Conservation (phyloP, 73 alveolate genomes). For the Paramecium sexaurelia region DNA sequence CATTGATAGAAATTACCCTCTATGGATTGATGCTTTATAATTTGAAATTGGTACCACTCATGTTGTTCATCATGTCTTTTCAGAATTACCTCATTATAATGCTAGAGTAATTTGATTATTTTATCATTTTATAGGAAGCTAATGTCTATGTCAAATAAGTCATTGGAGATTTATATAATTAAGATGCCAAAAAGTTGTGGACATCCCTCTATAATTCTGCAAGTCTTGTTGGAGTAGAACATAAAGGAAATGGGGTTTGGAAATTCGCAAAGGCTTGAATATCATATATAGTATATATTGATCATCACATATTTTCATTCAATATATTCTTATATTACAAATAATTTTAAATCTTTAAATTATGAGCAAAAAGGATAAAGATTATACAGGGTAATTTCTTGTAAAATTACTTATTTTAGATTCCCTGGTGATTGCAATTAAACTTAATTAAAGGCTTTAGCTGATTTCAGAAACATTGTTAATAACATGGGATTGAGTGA, state of each 20-base stretch:
- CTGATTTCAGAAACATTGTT: conserved; percentile 11
- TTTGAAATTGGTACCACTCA: conserved; percentile 67
- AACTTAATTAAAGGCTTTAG: conserved; percentile 22
- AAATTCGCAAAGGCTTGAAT: neutral
- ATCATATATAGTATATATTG: neutral
- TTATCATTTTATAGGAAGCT: conserved; percentile 39
- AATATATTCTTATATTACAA: neutral
- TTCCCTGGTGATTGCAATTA: conserved; percentile 57
- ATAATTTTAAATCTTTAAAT: conserved; percentile 46
- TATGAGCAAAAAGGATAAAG: conserved; percentile 49
- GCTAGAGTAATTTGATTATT: conserved; percentile 43
- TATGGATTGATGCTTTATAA: conserved; percentile 57
- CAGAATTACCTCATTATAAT: conserved; percentile 64
- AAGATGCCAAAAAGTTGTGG: conserved; percentile 49
- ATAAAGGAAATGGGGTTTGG: conserved; percentile 51
- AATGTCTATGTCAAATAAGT: conserved; percentile 60
- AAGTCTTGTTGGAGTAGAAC: conserved; percentile 47
- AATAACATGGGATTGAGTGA: neutral
- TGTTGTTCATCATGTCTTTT: conserved; percentile 65
- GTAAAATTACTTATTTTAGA: neutral
- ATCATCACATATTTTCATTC: neutral
- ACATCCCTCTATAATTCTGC: neutral
- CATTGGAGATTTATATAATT: conserved; percentile 53
- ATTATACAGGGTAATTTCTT: conserved; percentile 56
- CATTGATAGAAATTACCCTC: conserved; percentile 65